Percentiles rank a stretch among this genome's conserved stretches.
Evolutionary conservation across 2,329 filamentous ascomycete genomes (phyloP).

Genomic region (Phaeosphaeriaceae sp.): DNA sequence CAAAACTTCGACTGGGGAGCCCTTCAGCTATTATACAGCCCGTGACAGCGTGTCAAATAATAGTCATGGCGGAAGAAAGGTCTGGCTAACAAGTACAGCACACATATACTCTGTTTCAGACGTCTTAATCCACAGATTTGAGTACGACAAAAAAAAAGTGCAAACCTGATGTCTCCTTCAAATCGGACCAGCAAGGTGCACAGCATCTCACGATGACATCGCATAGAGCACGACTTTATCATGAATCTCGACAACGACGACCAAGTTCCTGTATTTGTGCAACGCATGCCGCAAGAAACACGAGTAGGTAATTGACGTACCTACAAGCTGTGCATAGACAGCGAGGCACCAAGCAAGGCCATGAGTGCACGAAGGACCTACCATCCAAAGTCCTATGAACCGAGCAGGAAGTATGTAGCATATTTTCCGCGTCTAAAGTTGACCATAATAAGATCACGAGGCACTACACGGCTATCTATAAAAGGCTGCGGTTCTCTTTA

Average conservation of each 20-base stretch:
- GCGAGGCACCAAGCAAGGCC: too few species aligned
- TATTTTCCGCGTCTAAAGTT: too few species aligned
- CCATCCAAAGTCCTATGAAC: too few species aligned
- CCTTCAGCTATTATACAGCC: neutral
- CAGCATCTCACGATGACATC: neutral
- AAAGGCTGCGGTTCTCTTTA: too few species aligned
- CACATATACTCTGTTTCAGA: neutral
- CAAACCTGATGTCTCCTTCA: neutral
- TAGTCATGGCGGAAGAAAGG: neutral
- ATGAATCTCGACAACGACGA: neutral
- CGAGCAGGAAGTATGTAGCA: too few species aligned
- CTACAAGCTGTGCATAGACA: too few species aligned
- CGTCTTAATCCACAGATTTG: neutral
- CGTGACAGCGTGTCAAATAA: neutral
- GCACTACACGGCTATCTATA: too few species aligned
- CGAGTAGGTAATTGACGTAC: too few species aligned
- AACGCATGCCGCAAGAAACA: too few species aligned
- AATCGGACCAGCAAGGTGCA: neutral
- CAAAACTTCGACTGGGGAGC: neutral
- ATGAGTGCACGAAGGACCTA: too few species aligned
- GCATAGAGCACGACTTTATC: neutral
- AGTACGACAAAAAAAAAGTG: neutral
- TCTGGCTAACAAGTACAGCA: neutral
- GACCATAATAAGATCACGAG: too few species aligned
- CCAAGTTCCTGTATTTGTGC: too few species aligned